Evolutionary conservation across 345 rosid species (phyloP).

Genomic region (Aquilaria sinensis): DNA sequence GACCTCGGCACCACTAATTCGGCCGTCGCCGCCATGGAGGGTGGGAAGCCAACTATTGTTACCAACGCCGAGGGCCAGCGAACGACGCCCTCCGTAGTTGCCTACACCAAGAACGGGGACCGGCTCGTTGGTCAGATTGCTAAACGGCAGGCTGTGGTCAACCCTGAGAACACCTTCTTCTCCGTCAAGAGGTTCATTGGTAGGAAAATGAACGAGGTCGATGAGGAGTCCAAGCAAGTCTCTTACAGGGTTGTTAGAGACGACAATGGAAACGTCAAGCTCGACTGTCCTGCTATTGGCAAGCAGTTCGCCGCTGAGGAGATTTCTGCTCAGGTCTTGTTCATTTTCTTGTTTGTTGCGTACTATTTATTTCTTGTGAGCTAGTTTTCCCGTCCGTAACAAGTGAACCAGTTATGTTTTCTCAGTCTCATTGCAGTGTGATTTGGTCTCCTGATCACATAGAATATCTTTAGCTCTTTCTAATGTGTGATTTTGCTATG

Average conservation of each 20-base stretch:
- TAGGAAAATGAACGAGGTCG: constrained; percentile 94
- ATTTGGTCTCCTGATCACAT: neutral
- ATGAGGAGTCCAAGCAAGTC: constrained; percentile 93
- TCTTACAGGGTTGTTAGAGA: constrained; percentile 81
- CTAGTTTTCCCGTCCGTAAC: neutral
- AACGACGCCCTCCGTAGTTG: constrained; percentile 96
- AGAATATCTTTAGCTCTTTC: neutral
- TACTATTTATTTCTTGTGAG: neutral
- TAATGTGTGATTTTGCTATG: neutral
- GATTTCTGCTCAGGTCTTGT: constrained; percentile 91
- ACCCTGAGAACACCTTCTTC: constrained; percentile 96
- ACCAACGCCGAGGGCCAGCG: constrained; percentile 97
- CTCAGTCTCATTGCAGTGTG: neutral
- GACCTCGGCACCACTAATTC: constrained; percentile 97
- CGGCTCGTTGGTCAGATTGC: constrained; percentile 97
- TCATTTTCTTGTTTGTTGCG: neutral
- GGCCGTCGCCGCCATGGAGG: constrained; percentile 99
- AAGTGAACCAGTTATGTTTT: neutral
- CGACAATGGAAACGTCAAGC: constrained; percentile 90
- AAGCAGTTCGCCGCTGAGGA: constrained; percentile 97
- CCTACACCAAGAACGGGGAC: constrained; percentile 86
- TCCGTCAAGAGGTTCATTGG: constrained; percentile 98
- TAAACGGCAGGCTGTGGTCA: constrained; percentile 94
- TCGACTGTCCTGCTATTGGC: constrained; percentile 88
- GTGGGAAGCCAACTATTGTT: constrained; percentile 96